Percentiles rank a stretch among this genome's conserved stretches.
Evolutionary conservation across 371 early-diverging fungal species (phyloP).

Genomic region (Rhizopus stolonifer): DNA sequence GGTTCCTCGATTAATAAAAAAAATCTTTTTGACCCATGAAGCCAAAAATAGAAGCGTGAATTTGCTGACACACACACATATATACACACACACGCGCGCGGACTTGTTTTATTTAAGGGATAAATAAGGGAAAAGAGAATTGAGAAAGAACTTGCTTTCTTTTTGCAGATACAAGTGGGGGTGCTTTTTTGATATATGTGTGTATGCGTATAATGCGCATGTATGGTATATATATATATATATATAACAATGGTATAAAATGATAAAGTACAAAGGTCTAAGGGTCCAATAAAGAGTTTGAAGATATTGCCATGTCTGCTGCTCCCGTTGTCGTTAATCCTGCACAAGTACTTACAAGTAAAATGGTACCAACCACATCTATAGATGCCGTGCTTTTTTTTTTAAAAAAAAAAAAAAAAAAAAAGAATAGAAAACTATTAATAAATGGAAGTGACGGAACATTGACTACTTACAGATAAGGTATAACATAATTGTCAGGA

Average conservation of each 20-base stretch:
- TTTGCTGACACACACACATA: too few relatives aligned
- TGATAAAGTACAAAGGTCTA: background rate
- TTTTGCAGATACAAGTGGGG: too few relatives aligned
- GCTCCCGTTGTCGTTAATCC: constrained; percentile 33
- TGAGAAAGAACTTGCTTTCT: too few relatives aligned
- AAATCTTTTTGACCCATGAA: too few relatives aligned
- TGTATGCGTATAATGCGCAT: background rate
- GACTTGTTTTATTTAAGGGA: too few relatives aligned
- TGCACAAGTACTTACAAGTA: constrained; percentile 48
- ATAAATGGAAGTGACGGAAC: background rate
- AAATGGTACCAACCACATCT: constrained; percentile 56
- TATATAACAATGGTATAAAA: background rate
- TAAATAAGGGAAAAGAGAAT: background rate
- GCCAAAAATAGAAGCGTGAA: too few relatives aligned
- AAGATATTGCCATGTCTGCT: constrained; percentile 30
- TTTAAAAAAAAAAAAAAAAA: background rate
- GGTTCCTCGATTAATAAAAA: background rate
- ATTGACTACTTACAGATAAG: constrained; percentile 60
- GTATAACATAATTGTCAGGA: constrained; percentile 81
- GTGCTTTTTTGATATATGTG: too few relatives aligned
- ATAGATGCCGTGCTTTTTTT: constrained; percentile 50
- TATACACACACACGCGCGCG: too few relatives aligned
- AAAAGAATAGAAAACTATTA: background rate
- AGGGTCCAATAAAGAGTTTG: too few relatives aligned
- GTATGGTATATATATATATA: background rate